These are phyloP conservation scores for Phytopythium kandeliae DNA, from an alignment of 352 stramenopile species.

Conservation along the genomic window DNA sequence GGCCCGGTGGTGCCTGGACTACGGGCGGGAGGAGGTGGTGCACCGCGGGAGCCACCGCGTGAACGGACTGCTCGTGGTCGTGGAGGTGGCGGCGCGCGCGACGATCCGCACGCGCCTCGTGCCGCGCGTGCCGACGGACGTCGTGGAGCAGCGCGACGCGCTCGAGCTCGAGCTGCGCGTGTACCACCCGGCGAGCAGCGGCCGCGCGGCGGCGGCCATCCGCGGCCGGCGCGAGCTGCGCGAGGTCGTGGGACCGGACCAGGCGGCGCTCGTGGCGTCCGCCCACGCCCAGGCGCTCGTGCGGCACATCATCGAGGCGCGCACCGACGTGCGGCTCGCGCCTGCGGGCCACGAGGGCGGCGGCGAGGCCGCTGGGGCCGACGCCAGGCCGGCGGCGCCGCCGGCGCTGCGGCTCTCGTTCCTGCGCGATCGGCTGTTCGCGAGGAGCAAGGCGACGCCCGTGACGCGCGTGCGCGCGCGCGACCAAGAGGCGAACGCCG, in stretches of 20 bases:
- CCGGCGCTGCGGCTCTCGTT: conserved; percentile 33
- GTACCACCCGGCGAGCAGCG: conserved; percentile 52
- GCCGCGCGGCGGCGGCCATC: conserved; percentile 17
- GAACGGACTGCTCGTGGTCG: conserved; percentile 48
- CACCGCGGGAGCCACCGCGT: conserved; percentile 52
- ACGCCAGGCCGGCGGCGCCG: no score
- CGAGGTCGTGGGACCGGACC: conserved; percentile 57
- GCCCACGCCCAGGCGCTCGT: conserved; percentile 32
- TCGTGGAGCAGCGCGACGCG: conserved; percentile 37
- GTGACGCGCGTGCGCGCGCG: conserved; percentile 22
- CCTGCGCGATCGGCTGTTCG: conserved; percentile 48
- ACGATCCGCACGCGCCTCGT: conserved; percentile 23
- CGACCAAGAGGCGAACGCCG: conserved; percentile 30
- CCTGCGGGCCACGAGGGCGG: no score
- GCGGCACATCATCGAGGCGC: conserved; percentile 45
- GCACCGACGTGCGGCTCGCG: conserved; percentile 22
- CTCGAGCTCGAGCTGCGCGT: conserved; percentile 50
- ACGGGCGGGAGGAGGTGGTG: conserved; percentile 50
- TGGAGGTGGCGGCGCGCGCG: conserved; percentile 50
- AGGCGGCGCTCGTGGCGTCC: conserved; percentile 36
- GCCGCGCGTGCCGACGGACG: conserved; percentile 35
- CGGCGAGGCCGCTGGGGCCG: no score
- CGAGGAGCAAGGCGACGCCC: conserved; percentile 63
- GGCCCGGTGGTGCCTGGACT: conserved; percentile 38
- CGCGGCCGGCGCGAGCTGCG: conserved; percentile 37